Evolutionary conservation across 2,329 filamentous ascomycete species (phyloP).

Genomic region (Tolypocladium tropicale): DNA sequence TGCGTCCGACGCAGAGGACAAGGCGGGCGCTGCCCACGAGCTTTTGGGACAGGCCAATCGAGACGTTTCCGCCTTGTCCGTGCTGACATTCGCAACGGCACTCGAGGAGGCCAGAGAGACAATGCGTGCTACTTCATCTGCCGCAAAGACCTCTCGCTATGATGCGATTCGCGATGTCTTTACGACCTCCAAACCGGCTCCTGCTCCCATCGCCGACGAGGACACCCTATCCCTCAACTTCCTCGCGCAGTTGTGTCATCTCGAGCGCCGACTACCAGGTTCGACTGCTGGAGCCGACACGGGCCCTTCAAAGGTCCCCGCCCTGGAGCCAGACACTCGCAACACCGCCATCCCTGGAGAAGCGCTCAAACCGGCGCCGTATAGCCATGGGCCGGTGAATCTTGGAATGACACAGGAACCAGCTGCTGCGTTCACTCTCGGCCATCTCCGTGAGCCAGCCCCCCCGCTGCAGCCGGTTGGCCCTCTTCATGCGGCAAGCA

Average conservation of each 20-base stretch:
- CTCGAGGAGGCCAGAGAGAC: constrained; percentile 18
- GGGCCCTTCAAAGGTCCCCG: neutral
- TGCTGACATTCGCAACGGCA: constrained; percentile 20
- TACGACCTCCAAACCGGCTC: constrained; percentile 22
- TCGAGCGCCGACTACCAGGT: constrained; percentile 16
- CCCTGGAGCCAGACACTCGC: neutral
- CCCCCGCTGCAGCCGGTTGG: constrained; percentile 13
- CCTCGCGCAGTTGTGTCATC: constrained; percentile 23
- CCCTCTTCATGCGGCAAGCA: constrained; percentile 10
- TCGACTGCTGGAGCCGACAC: constrained; percentile 7
- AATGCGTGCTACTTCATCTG: constrained; percentile 13
- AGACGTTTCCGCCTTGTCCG: constrained; percentile 18
- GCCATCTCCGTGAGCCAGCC: constrained; percentile 5
- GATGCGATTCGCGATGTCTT: constrained; percentile 32
- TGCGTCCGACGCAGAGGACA: constrained; percentile 14
- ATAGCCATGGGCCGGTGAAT: neutral
- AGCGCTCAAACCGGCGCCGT: constrained; percentile 8
- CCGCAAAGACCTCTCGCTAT: constrained; percentile 21
- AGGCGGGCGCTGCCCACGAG: constrained; percentile 13
- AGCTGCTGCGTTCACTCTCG: constrained; percentile 11
- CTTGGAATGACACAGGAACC: constrained; percentile 9
- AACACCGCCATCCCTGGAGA: constrained; percentile 9
- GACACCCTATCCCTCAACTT: constrained; percentile 19
- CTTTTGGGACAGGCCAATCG: constrained; percentile 11
- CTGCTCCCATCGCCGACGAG: constrained; percentile 13